Evolutionary conservation across 371 early-diverging fungal species (phyloP).

Genomic region (Mucor indicus): DNA sequence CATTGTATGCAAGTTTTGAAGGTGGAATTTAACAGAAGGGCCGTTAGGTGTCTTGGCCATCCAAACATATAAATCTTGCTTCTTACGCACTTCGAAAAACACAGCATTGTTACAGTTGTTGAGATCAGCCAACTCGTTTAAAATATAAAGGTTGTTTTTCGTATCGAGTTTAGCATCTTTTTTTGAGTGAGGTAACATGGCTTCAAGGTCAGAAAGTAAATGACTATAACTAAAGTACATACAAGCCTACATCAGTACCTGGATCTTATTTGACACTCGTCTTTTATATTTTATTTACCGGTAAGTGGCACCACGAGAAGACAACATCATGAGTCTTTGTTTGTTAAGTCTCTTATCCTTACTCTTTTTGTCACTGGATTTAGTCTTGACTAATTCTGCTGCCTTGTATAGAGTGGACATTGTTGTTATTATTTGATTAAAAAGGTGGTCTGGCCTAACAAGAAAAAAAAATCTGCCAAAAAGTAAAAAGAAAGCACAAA

Average conservation of each 20-base stretch:
- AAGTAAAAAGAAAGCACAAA: no score
- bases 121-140: conserved; percentile 95
- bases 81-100: conserved; percentile 92
- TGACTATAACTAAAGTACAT: conserved; percentile 78
- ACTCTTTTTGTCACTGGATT: conserved; percentile 17
- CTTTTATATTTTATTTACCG: conserved; percentile 60
- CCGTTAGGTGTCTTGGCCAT: conserved; percentile 93
- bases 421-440: no score
- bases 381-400: conserved; percentile 29
- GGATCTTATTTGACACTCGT: neutral
- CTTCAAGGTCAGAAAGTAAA: conserved; percentile 83
- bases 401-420: conserved; percentile 45
- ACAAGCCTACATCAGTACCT: neutral
- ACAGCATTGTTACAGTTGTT: conserved; percentile 97
- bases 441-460: no score
- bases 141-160: conserved; percentile 80
- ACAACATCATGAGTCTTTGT: conserved; percentile 87
- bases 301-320: conserved; percentile 86
- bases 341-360: conserved; percentile 66
- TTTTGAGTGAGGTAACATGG: conserved; percentile 91
- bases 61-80: conserved; percentile 95
- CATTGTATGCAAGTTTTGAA: conserved; percentile 97
- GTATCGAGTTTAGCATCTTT: conserved; percentile 93
- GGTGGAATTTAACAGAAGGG: conserved; percentile 92
- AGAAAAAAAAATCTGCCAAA: no score